Conservation (phyloP, 108 stramenopile species). For the Cyclotella atomus region DNA sequence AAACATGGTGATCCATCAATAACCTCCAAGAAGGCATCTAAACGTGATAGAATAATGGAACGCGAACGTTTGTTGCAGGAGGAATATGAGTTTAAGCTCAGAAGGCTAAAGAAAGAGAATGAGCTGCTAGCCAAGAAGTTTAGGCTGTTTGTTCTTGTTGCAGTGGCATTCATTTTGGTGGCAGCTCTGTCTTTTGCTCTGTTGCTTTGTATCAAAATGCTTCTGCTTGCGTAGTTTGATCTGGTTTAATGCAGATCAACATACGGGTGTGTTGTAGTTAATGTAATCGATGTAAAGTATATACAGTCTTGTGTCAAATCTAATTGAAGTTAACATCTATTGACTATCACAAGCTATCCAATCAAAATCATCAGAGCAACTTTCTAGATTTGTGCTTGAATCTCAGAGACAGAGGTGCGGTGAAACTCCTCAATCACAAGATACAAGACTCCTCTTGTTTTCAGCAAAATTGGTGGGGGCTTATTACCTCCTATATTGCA, state of each 20-base stretch:
- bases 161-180: slow-evolving; percentile 33
- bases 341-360: no score
- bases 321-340: no score
- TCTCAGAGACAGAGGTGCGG: slow-evolving; percentile 4
- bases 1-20: slow-evolving; percentile 31
- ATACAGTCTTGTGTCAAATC: no score
- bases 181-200: slow-evolving; percentile 35
- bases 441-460: neutral
- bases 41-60: slow-evolving; percentile 29
- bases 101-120: slow-evolving; percentile 19
- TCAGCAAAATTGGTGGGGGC: neutral
- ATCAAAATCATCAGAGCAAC: no score
- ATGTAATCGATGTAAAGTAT: neutral
- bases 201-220: slow-evolving; percentile 39
- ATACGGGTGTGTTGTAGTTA: no score
- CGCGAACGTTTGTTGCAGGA: slow-evolving; percentile 40
- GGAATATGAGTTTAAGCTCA: slow-evolving; percentile 37
- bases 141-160: slow-evolving; percentile 36
- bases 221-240: slow-evolving; percentile 1
- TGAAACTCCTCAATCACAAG: neutral
- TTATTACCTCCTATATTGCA: slow-evolving; percentile 1
- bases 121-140: slow-evolving; percentile 27
- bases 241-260: no score
- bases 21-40: slow-evolving; percentile 13
- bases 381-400: no score